Conservation (phyloP, 2,329 filamentous ascomycete species). For the Ampelomyces quisqualis region DNA sequence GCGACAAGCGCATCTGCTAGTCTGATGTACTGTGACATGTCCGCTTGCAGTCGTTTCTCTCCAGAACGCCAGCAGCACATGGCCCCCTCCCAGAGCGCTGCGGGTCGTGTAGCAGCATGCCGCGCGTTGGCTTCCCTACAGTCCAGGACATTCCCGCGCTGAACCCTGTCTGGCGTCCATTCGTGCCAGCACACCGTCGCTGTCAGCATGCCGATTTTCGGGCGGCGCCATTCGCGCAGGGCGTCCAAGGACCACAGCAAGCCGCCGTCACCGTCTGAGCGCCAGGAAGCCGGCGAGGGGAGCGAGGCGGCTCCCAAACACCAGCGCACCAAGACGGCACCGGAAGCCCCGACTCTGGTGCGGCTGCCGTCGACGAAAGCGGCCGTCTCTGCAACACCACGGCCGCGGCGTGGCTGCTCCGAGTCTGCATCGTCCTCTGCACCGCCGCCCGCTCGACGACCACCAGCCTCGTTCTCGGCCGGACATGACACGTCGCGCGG, state of each 20-base stretch:
- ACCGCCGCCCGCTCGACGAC: conserved; percentile 38
- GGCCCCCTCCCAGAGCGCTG: too few species aligned
- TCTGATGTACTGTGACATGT: conserved; percentile 16
- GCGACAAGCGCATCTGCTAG: too few species aligned
- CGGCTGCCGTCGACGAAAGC: conserved; percentile 36
- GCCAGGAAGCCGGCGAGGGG: not conserved
- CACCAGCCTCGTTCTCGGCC: conserved; percentile 53
- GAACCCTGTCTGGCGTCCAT: conserved; percentile 19
- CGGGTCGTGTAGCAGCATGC: conserved; percentile 24
- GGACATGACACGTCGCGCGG: conserved; percentile 54
- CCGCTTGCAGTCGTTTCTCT: too few species aligned
- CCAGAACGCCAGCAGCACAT: conserved; percentile 11
- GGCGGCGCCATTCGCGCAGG: conserved; percentile 14
- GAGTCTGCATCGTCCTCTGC: conserved; percentile 34
- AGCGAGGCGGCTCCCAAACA: conserved; percentile 18
- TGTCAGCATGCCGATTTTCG: conserved; percentile 12
- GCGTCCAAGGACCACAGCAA: conserved; percentile 18
- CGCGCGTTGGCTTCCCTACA: conserved; percentile 16
- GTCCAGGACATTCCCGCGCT: conserved; percentile 14
- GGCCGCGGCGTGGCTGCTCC: conserved; percentile 25
- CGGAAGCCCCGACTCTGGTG: conserved; percentile 28
- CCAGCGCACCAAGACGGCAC: conserved; percentile 29
- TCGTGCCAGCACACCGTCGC: conserved; percentile 19
- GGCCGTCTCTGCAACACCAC: conserved; percentile 23
- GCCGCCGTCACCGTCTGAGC: conserved; percentile 2